Conservation (phyloP, 1,139 yeast genomes). For the Suhomyces anneliseae region DNA sequence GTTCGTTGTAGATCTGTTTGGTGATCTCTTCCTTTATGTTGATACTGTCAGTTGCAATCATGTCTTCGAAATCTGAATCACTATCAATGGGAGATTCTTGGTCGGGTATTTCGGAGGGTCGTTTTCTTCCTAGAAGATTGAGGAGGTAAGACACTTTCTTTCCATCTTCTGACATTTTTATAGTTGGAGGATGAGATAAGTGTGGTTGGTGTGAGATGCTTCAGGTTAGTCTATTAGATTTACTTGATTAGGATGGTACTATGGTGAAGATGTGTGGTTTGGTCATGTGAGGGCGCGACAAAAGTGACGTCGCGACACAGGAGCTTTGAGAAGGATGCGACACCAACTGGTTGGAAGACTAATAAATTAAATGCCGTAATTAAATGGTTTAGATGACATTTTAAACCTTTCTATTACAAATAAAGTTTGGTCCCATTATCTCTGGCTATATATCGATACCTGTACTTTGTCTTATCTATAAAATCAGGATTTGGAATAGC, state of each 20-base stretch:
- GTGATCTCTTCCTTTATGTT: slow-evolving; percentile 5
- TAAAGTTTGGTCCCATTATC: background rate
- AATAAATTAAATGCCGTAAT: no score
- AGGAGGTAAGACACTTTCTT: slow-evolving; percentile 15
- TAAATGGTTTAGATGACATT: background rate
- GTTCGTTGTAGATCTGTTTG: slow-evolving; percentile 1
- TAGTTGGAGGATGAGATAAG: no score
- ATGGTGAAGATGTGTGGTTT: slow-evolving; percentile 1
- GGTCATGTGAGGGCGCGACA: background rate
- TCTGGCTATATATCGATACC: background rate
- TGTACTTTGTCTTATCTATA: background rate
- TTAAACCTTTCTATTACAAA: background rate
- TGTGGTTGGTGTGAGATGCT: background rate
- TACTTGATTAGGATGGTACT: slow-evolving; percentile 3
- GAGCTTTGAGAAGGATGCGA: background rate
- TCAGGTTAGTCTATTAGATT: background rate
- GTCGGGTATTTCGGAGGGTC: slow-evolving; percentile 1
- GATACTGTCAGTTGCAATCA: slow-evolving; percentile 7
- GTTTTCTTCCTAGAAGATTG: slow-evolving; percentile 13
- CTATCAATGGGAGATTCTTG: background rate
- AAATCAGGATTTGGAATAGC: background rate
- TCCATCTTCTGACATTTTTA: slow-evolving; percentile 6
- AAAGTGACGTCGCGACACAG: background rate
- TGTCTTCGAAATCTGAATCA: slow-evolving; percentile 15
- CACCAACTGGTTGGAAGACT: background rate